A percentile compares a stretch with the other conserved stretches of the same genome.
phyloP scores from a whole-genome alignment of 768 basidiomycete genomes.

The Termitomyces eurrhizus region DNA sequence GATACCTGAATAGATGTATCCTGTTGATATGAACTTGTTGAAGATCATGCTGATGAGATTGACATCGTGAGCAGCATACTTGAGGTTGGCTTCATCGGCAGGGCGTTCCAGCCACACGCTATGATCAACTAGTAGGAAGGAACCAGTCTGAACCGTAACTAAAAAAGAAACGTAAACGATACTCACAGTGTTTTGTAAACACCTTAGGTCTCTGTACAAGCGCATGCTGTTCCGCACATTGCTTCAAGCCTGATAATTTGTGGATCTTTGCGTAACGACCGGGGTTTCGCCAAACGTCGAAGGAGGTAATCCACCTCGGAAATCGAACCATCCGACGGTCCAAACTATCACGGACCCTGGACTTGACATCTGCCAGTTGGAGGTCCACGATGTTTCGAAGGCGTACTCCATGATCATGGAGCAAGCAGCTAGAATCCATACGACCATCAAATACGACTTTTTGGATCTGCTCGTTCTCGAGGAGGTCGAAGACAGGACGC shows the following conservation, averaged over 20 bases:
- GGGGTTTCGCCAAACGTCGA: not conserved
- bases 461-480: constrained; percentile 7
- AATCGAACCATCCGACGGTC: not conserved
- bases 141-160: not conserved
- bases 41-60: constrained; percentile 4
- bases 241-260: constrained; percentile 1
- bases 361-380: constrained; percentile 16
- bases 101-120: constrained; percentile 6
- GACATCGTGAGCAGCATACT: constrained; percentile 6
- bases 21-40: not conserved
- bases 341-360: not conserved
- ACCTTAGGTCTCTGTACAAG: not conserved
- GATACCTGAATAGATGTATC: constrained; percentile 3
- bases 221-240: constrained; percentile 1
- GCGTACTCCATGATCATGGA: constrained; percentile 10
- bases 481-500: constrained; percentile 11
- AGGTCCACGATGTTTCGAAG: constrained; percentile 14
- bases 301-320: not conserved
- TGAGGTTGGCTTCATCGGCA: not conserved
- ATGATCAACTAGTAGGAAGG: constrained; percentile 6
- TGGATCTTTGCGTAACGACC: constrained; percentile 2
- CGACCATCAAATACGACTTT: constrained; percentile 19
- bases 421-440: constrained; percentile 15
- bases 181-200: not conserved
- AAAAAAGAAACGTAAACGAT: not conserved